Evolutionary conservation across 148 eudicot species (phyloP), one percentile per base, ranked within the genome.

Genomic region (Chenopodium formosanum): DNA sequence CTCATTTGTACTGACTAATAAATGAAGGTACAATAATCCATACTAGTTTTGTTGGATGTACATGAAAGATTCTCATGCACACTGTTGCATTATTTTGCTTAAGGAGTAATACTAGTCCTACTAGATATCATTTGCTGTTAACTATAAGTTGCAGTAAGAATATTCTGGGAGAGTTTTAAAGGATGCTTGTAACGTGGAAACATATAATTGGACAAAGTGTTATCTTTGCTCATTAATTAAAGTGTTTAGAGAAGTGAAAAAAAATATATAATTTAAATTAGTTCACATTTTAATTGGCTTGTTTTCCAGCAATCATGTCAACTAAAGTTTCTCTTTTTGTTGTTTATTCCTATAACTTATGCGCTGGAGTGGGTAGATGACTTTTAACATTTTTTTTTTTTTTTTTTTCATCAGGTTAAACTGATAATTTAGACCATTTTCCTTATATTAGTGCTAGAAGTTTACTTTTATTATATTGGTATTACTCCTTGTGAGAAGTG

Each of bases 181-280:
- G 58, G 70, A 70, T 77, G 74, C 70, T 75, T 67, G 12, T 50
- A 70, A 62, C 23, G 77, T 77, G 84, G 81, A 78, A 62, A 46
- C 84, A 58, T 62, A 27, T 77, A 47, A 82, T 77, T 82, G 84
- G 85, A 73, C 76, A 63, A 62, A 48, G 72, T 72, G 60, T 77
- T 70, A 27, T 56, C 58, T 70, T 82, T 62, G 23, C 25, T 37
- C 47, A 67, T 76, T 23, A 13, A 48, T 17, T 23, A 34, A 60
- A 82, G 13, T 23, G 70, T 27, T 53, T 76, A 32, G 32, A 47
- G 72, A 31, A 74, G 48, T 6, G 25, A 25, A 25, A 60, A 14
- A 56, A 17, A 12, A 56, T 20, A 7, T 44, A 70, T 70, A 2
- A 0, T 56, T 76, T 63, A 14, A 32, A 82, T 22, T 70, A 20